Evolutionary conservation across 108 stramenopile species (phyloP).

Genomic region (Nitzschia sp.): DNA sequence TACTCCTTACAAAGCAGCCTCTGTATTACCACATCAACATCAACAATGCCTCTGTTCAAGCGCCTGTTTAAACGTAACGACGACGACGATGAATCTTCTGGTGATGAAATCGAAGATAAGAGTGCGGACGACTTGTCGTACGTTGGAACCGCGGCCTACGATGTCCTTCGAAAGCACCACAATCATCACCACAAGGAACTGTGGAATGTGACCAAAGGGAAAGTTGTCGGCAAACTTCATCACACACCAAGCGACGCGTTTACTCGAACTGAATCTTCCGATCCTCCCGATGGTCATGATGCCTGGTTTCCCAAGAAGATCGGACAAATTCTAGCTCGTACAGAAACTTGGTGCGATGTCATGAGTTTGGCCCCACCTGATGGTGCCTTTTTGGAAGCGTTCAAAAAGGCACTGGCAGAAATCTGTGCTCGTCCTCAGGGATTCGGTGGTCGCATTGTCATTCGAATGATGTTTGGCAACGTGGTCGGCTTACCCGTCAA

Average conservation of each 20-base stretch:
- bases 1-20: neutral
- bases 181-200: conserved; percentile 51
- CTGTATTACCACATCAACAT: conserved; percentile 4
- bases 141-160: conserved; percentile 53
- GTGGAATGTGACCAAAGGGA: conserved; percentile 73
- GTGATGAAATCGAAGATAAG: conserved; percentile 55
- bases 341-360: conserved; percentile 57
- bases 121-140: conserved; percentile 45
- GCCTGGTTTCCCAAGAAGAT: conserved; percentile 60
- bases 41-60: conserved; percentile 34
- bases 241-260: conserved; percentile 47
- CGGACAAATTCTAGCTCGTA: conserved; percentile 39
- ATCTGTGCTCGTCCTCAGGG: conserved; percentile 29
- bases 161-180: conserved; percentile 52
- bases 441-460: conserved; percentile 27
- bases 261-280: conserved; percentile 14
- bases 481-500: conserved; percentile 63
- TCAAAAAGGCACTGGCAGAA: conserved; percentile 38
- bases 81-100: conserved; percentile 50
- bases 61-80: conserved; percentile 16
- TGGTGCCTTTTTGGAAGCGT: conserved; percentile 52
- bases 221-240: conserved; percentile 41
- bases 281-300: conserved; percentile 47
- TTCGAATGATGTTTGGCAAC: conserved; percentile 70
- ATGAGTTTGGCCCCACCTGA: conserved; percentile 53